Conservation (phyloP, 2,329 filamentous ascomycete genomes). For the Aureobasidium melanogenum region DNA sequence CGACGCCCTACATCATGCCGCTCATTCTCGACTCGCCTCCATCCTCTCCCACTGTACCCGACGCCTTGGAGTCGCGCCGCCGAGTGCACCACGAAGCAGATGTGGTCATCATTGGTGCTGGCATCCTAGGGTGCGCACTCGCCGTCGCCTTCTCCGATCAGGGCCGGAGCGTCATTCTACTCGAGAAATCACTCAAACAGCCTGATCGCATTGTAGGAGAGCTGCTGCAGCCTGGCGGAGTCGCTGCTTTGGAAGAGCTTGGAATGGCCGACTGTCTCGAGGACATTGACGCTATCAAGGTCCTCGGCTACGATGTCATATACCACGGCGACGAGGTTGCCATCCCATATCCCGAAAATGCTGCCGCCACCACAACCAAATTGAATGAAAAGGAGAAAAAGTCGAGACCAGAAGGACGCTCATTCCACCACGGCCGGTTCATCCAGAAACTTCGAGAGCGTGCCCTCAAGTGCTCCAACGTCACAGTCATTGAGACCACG, state of each 20-base stretch:
- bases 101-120: constrained; percentile 85
- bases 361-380: constrained; percentile 32
- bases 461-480: constrained; percentile 67
- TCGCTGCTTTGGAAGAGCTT: constrained; percentile 68
- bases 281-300: constrained; percentile 75
- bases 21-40: constrained; percentile 20
- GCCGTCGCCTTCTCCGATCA: constrained; percentile 80
- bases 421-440: constrained; percentile 93
- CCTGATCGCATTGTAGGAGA: constrained; percentile 95
- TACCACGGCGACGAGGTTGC: constrained; percentile 65
- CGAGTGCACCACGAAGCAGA: constrained; percentile 57
- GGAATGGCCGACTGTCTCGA: constrained; percentile 78
- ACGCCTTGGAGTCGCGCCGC: constrained; percentile 34
- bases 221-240: constrained; percentile 84
- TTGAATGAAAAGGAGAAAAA: constrained; percentile 28
- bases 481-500: constrained; percentile 85
- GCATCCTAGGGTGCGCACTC: constrained; percentile 78
- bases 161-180: constrained; percentile 78
- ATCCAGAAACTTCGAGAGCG: constrained; percentile 71
- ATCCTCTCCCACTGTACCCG: constrained; percentile 18
- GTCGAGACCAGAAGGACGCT: constrained; percentile 57
- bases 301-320: constrained; percentile 79
- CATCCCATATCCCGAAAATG: constrained; percentile 69
- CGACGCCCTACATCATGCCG: constrained; percentile 15
- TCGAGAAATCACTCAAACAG: constrained; percentile 84